phyloP scores from a whole-genome alignment of 345 rosid genomes.

The Noccaea bulbosa region DNA sequence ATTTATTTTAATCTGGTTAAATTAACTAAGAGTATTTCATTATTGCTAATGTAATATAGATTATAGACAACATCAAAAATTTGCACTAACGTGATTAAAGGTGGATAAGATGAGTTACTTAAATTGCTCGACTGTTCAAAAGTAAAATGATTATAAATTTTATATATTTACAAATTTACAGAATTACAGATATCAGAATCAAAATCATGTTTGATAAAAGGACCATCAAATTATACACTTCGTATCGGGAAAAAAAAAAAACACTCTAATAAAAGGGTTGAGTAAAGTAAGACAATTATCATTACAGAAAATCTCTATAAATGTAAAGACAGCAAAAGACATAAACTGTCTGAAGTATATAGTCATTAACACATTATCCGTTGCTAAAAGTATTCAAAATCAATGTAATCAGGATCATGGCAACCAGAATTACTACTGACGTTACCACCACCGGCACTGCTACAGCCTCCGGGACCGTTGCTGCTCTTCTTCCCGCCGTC shows the following conservation, averaged over 20 bases:
- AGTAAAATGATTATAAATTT: not conserved
- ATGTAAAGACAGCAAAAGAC: slow-evolving; percentile 8
- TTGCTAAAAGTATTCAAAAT: slow-evolving; percentile 66
- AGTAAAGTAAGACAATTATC: not conserved
- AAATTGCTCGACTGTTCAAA: too few relatives aligned
- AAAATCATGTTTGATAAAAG: slow-evolving; percentile 3
- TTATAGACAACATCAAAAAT: too few relatives aligned
- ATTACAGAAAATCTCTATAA: slow-evolving; percentile 3
- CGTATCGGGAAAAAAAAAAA: not conserved
- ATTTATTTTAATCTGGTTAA: too few relatives aligned
- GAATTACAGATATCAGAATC: not conserved
- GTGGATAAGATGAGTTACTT: too few relatives aligned
- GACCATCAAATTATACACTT: slow-evolving; percentile 19
- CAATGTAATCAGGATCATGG: slow-evolving; percentile 55
- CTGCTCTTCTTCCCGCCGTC: slow-evolving; percentile 33
- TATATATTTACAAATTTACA: slow-evolving; percentile 24
- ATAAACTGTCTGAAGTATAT: not conserved
- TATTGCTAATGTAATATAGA: too few relatives aligned
- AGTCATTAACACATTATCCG: not conserved
- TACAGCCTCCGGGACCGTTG: slow-evolving; percentile 29
- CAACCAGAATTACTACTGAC: slow-evolving; percentile 17
- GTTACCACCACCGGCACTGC: slow-evolving; percentile 29
- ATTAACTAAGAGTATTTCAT: too few relatives aligned
- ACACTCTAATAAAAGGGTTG: slow-evolving; percentile 10
- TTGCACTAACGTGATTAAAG: too few relatives aligned